A percentile compares a stretch with the other conserved stretches of the same genome.
Conservation (phyloP, 2,329 filamentous ascomycete species). For the Penicillium sp. region DNA sequence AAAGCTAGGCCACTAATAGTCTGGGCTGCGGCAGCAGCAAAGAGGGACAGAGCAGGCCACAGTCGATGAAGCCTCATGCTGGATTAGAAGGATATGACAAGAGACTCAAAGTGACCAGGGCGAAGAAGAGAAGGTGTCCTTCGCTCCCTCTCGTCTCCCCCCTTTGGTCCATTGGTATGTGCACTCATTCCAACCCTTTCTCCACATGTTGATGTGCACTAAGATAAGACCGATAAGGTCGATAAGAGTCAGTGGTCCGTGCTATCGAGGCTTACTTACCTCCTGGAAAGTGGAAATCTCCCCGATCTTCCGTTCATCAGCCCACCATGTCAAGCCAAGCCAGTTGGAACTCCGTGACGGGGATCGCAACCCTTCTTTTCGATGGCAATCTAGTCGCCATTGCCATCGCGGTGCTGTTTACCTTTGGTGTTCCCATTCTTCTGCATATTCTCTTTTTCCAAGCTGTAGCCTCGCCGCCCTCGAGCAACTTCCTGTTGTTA, state of each 20-base stretch:
- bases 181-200: conserved; percentile 12
- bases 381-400: conserved; percentile 52
- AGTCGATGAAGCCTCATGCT: conserved; percentile 30
- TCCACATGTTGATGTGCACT: conserved; percentile 6
- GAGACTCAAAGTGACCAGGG: conserved; percentile 2
- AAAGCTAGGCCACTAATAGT: conserved; percentile 53
- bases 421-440: conserved; percentile 71
- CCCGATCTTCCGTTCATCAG: conserved; percentile 1
- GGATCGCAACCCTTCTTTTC: conserved; percentile 44
- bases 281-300: background rate
- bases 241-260: conserved; percentile 7
- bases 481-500: conserved; percentile 73
- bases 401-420: conserved; percentile 67
- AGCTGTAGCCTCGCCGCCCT: conserved; percentile 61
- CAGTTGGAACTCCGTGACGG: conserved; percentile 40
- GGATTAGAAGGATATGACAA: conserved; percentile 7
- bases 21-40: conserved; percentile 51
- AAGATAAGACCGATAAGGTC: conserved; percentile 13
- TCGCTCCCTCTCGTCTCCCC: background rate
- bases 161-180: conserved; percentile 17
- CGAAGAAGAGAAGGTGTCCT: background rate
- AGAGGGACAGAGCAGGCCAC: conserved; percentile 39
- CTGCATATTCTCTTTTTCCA: conserved; percentile 75
- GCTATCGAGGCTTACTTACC: conserved; percentile 8
- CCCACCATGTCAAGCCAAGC: conserved; percentile 30